Evolutionary conservation across 2,329 filamentous ascomycete species (phyloP), one percentile per base, ranked within the genome.

Genomic region (Aspergillus glaucus): DNA sequence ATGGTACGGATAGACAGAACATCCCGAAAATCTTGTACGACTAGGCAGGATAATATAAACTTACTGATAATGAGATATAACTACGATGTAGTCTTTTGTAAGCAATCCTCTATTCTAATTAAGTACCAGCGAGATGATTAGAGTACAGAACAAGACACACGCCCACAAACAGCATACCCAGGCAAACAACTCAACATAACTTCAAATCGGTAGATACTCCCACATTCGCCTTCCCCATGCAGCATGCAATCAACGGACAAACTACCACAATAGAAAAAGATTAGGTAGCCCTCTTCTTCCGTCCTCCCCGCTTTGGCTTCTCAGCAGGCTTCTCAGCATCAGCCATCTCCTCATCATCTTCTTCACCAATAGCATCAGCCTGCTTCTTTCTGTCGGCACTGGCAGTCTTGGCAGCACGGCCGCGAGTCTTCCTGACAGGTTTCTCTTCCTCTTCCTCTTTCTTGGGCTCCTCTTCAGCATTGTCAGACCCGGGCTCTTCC

Each of bases 221-320:
- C 17, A 40, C 19, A 40, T 40, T 40, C 37, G 17, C 37, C 37
- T 40, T 22, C 17, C 37, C 37, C 15, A 40, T 19, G 17, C 34
- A 17, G 14, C 34, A 36, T 36, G 34, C n/a, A 36, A 3, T 9
- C 6, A 36, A 40, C 12, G 8, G 19, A 21, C 24, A 43, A 43
- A 26, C 12, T 4, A 43, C 4, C 9, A 43, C 14, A 14, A 43
- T 10, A 43, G 24, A 43, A n/a, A 9, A 7, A 21, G 34, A 15
- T 53, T 46, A 56, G 37, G 50, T 42, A 46, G 52, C 14, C 54
- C 54, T 57, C 52, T 56, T 57, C 52, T 52, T 58, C 12, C 41
- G 41, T 9, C 36, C 36, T 15, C 41, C 52, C 46, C 59, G 56
- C 57, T 62, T 64, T 9, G 59, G 54, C 48, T 55, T 61, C 37